These are phyloP conservation scores for Ambrosia artemisiifolia DNA, from an alignment of 129 eudicot species.

Conservation along the genomic window DNA sequence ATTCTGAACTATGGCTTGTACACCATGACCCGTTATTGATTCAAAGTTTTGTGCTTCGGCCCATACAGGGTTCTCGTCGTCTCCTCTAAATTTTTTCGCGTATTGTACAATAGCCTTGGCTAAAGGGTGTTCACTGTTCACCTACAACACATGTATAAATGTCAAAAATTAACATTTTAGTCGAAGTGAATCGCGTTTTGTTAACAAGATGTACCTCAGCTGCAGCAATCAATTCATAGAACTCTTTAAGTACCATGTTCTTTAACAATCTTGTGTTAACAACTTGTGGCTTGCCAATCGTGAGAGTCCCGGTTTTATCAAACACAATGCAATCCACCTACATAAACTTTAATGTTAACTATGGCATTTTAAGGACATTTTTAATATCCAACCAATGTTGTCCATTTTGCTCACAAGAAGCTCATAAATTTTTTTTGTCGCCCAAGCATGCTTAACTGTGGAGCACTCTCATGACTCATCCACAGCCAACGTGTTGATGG, in stretches of 20 bases:
- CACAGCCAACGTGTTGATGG: too few species aligned
- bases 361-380: not conserved
- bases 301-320: constrained; percentile 89
- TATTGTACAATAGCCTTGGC: constrained; percentile 88
- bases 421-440: too few species aligned
- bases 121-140: constrained; percentile 93
- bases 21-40: constrained; percentile 93
- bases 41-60: constrained; percentile 72
- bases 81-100: constrained; percentile 69
- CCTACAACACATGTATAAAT: constrained; percentile 34
- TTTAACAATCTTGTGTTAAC: constrained; percentile 60
- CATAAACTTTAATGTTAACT: not conserved
- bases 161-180: not conserved
- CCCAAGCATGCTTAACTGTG: too few species aligned
- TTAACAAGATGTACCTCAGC: constrained; percentile 57
- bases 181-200: not conserved
- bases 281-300: constrained; percentile 73
- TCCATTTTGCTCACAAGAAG: too few species aligned
- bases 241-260: constrained; percentile 56
- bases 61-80: constrained; percentile 65
- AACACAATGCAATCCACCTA: constrained; percentile 84
- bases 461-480: too few species aligned
- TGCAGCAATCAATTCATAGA: constrained; percentile 68
- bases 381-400: too few species aligned
- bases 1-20: constrained; percentile 57